A percentile compares a stretch with the other conserved stretches of the same genome.
These are phyloP conservation scores for Rhodotorula sp. DNA, from an alignment of 1,284 basidiomycete species.

Conservation along the genomic window DNA sequence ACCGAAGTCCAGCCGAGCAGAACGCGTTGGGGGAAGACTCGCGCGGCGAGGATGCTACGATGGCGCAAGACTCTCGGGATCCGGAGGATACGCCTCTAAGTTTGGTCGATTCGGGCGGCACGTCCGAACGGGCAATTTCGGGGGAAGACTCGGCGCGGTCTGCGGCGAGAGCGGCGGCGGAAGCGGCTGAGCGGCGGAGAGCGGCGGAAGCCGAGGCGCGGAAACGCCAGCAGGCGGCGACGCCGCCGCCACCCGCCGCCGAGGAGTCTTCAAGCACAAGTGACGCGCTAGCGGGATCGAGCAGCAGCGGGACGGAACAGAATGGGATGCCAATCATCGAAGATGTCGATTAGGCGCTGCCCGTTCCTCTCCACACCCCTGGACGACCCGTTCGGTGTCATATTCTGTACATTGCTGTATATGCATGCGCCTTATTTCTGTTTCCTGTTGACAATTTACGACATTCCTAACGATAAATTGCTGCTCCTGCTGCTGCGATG, in stretches of 20 bases:
- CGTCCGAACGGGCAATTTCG: background rate
- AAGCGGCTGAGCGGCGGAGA: constrained; percentile 22
- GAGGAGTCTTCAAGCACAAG: background rate
- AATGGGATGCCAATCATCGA: constrained; percentile 12
- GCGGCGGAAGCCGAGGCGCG: background rate
- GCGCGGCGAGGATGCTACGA: background rate
- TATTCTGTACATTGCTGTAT: background rate
- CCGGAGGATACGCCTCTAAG: background rate
- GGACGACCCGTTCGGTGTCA: background rate
- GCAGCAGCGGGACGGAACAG: background rate
- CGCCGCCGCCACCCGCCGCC: background rate
- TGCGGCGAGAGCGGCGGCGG: constrained; percentile 15
- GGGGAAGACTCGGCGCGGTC: background rate
- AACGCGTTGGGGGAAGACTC: background rate
- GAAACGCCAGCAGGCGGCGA: background rate
- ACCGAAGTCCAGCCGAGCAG: background rate
- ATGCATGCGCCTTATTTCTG: background rate
- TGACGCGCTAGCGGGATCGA: background rate
- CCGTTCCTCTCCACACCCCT: background rate
- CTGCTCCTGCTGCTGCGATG: too few species aligned
- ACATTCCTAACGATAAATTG: too few species aligned
- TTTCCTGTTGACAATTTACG: too few species aligned
- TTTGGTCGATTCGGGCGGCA: background rate
- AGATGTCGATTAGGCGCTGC: constrained; percentile 18
- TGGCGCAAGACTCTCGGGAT: background rate